phyloP scores from a whole-genome alignment of 2,329 filamentous ascomycete genomes.

The Phialemonium atrogriseum region DNA sequence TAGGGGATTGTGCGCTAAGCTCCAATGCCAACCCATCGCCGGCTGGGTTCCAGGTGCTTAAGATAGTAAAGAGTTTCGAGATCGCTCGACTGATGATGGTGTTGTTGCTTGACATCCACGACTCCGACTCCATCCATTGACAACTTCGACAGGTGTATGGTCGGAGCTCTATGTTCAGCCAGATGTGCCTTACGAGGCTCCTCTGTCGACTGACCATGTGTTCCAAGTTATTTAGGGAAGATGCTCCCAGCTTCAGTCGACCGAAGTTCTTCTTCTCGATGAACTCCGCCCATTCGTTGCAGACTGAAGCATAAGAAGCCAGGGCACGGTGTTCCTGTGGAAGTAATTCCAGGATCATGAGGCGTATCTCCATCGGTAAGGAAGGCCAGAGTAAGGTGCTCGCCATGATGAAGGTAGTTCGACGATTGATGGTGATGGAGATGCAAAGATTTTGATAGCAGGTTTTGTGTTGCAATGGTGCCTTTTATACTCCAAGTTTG shows the following conservation, averaged over 20 bases:
- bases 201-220: conserved; percentile 11
- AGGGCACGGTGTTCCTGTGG: too few species aligned
- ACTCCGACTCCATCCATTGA: conserved; percentile 1
- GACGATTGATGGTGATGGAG: too few species aligned
- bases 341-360: too few species aligned
- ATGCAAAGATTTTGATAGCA: too few species aligned
- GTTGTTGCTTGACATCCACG: background rate
- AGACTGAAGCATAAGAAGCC: conserved; percentile 19
- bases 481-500: too few species aligned
- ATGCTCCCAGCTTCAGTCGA: conserved; percentile 16
- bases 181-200: conserved; percentile 19
- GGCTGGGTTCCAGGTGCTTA: background rate
- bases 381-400: too few species aligned
- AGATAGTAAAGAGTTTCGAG: background rate
- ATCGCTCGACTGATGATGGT: background rate
- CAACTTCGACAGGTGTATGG: conserved; percentile 16
- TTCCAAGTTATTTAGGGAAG: conserved; percentile 17
- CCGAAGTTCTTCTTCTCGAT: conserved; percentile 21
- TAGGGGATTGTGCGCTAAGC: background rate
- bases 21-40: background rate
- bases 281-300: conserved; percentile 24
- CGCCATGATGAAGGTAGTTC: too few species aligned
- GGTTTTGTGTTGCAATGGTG: too few species aligned
- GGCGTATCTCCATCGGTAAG: too few species aligned
- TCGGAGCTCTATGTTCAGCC: conserved; percentile 19